A percentile compares a stretch with the other conserved stretches of the same genome.
phyloP scores from a whole-genome alignment of 2,329 filamentous ascomycete genomes.

The Stagonosporopsis cucurbitacearum region DNA sequence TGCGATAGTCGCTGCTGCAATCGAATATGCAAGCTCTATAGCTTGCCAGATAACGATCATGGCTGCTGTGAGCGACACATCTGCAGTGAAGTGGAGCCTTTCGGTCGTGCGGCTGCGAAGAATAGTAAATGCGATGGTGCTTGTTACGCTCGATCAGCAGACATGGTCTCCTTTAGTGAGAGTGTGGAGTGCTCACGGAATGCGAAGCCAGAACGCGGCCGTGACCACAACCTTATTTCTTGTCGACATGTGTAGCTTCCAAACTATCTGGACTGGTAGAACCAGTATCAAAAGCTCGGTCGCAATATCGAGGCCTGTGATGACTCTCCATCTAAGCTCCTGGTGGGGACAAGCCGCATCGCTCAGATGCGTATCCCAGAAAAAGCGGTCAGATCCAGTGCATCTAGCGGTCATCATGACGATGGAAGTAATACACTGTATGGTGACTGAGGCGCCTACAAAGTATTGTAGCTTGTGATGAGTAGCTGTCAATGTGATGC shows the following conservation, averaged over 20 bases:
- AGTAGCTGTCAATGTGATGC: slow-evolving; percentile 15
- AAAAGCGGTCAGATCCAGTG: neutral
- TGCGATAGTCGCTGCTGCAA: slow-evolving; percentile 20
- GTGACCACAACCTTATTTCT: slow-evolving; percentile 26
- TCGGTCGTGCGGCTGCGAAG: slow-evolving; percentile 14
- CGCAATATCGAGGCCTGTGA: slow-evolving; percentile 17
- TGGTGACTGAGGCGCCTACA: slow-evolving; percentile 7
- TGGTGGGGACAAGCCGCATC: slow-evolving; percentile 1
- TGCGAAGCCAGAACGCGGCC: slow-evolving; percentile 26
- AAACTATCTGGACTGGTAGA: slow-evolving; percentile 25
- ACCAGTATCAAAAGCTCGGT: slow-evolving; percentile 20
- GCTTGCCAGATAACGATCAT: slow-evolving; percentile 23
- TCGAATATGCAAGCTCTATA: slow-evolving; percentile 18
- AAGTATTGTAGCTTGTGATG: slow-evolving; percentile 20
- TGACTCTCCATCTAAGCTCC: slow-evolving; percentile 17
- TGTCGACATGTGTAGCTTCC: slow-evolving; percentile 21
- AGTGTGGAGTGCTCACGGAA: slow-evolving; percentile 17
- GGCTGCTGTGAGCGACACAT: slow-evolving; percentile 12
- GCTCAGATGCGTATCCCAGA: slow-evolving; percentile 10
- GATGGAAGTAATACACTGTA: slow-evolving; percentile 23
- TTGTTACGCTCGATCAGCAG: neutral
- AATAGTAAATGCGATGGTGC: slow-evolving; percentile 15
- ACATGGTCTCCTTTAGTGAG: neutral
- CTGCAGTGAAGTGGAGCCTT: slow-evolving; percentile 3
- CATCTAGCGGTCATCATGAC: slow-evolving; percentile 20